Evolutionary conservation across 1,139 yeast genomes (phyloP), one percentile per base, ranked within the genome.

Genomic region (Groenewaldozyma auringiensis): DNA sequence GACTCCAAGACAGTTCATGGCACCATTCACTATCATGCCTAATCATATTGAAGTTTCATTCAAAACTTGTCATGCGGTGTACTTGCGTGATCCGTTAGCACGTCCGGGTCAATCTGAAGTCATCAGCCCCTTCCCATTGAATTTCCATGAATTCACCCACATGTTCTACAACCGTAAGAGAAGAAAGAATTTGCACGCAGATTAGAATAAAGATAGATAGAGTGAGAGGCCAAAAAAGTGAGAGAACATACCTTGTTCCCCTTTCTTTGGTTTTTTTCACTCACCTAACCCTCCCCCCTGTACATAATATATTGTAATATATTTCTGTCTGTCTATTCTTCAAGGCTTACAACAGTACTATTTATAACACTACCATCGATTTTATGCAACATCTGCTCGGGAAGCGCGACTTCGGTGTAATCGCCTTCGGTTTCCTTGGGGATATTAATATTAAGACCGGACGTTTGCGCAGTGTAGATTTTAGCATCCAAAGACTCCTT

Each of bases 31-130:
- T 14, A 76, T 92, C 50, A 75, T 87, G 56, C 98, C 98, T 25
- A 81, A 85, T 51, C 97, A 92, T 65, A 72, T 92, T 50, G 98
- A 92, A 67, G 72, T 94, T 35, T 84, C 94, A 18, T 89, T 86
- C 66, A 76, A 78, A 51, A 87, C 96, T 6, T 89, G 97, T 64
- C 96, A 89, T 66, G 97, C 96, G 9, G 83, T 92, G 27, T 92
- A 92, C 67, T 71, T 92, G 66, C 82, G 96, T 68, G 95, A 92
- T 64, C 98, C 98, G 14, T 89, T 92, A 47, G 95, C 97, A 11
- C 79, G 97, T 66, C 96, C 97, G 11, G 97, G 96, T 43, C 89
- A 85, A 61, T 85, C 96, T 27, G 98, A 92, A 70, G 95, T 92
- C 48, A 86, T 92, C 50, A 75, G 95, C 43, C 98, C 98, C 45